Conservation (phyloP, 768 basidiomycete species). For the Termitomyces sp. region DNA sequence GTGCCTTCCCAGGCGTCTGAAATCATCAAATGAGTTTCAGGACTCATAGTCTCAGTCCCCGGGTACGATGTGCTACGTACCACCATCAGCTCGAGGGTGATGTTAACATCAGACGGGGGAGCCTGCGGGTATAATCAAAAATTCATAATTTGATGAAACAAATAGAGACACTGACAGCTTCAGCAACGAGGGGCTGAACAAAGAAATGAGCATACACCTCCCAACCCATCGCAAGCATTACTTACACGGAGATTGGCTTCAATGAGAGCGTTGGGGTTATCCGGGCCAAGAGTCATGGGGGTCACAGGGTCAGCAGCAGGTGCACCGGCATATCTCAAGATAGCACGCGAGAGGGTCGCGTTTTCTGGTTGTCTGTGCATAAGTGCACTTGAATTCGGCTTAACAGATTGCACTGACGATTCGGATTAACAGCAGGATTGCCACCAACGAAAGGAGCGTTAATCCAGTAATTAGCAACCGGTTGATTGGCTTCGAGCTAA, state of each 20-base stretch:
- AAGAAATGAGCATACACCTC: neutral
- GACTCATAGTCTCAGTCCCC: neutral
- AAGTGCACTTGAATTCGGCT: neutral
- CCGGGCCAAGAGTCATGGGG: slow-evolving; percentile 20
- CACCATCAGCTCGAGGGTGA: slow-evolving; percentile 23
- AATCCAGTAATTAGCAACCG: slow-evolving; percentile 41
- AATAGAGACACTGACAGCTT: neutral
- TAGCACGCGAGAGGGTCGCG: slow-evolving; percentile 29
- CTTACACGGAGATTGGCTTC: slow-evolving; percentile 22
- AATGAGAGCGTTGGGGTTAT: slow-evolving; percentile 21
- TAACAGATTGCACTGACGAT: slow-evolving; percentile 14
- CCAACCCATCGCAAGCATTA: neutral
- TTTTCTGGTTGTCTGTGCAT: slow-evolving; percentile 20
- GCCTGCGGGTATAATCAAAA: slow-evolving; percentile 8
- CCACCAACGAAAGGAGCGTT: slow-evolving; percentile 27
- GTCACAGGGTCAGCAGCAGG: slow-evolving; percentile 25
- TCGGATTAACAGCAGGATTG: slow-evolving; percentile 19
- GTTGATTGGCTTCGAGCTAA: slow-evolving; percentile 32
- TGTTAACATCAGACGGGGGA: slow-evolving; percentile 23
- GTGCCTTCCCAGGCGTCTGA: slow-evolving; percentile 20
- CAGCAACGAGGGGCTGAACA: slow-evolving; percentile 4
- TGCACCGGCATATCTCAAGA: slow-evolving; percentile 34
- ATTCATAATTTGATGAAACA: neutral
- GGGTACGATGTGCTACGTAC: slow-evolving; percentile 9
- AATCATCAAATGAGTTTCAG: neutral